phyloP scores from a whole-genome alignment of 2,329 filamentous ascomycete species.

The Chaetomiaceae sp. region DNA sequence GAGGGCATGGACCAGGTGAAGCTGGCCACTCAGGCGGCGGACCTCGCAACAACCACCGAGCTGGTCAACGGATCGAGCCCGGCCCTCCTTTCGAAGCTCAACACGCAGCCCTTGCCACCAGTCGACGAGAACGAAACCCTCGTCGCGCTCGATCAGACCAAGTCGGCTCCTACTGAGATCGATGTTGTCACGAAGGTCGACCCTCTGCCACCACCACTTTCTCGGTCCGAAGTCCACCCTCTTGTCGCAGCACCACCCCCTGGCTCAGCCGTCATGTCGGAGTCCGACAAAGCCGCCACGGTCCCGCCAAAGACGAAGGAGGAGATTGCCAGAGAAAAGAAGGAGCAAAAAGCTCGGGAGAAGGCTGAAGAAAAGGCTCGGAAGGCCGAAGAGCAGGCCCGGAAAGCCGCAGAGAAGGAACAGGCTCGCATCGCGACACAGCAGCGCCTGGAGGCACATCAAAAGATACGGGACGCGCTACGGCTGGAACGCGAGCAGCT shows the following conservation, averaged over 20 bases:
- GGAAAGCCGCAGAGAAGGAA: conserved; percentile 42
- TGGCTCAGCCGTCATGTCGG: conserved; percentile 23
- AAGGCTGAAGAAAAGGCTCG: conserved; percentile 47
- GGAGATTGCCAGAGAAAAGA: conserved; percentile 63
- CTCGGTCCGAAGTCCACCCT: conserved; percentile 26
- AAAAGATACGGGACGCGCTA: conserved; percentile 34
- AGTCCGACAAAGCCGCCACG: conserved; percentile 24
- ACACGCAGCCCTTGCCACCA: conserved; percentile 45
- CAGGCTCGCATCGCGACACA: conserved; percentile 37
- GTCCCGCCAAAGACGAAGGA: conserved; percentile 47
- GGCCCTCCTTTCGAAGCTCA: conserved; percentile 45
- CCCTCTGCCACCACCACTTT: conserved; percentile 23
- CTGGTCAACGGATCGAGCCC: conserved; percentile 41
- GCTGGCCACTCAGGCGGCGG: conserved; percentile 53
- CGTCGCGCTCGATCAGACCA: conserved; percentile 59
- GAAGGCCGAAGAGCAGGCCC: conserved; percentile 45
- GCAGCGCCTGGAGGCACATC: conserved; percentile 35
- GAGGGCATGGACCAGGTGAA: conserved; percentile 65
- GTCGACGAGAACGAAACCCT: conserved; percentile 49
- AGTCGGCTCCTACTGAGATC: conserved; percentile 53
- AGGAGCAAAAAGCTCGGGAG: conserved; percentile 56
- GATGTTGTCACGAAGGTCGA: conserved; percentile 24
- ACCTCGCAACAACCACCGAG: conserved; percentile 46
- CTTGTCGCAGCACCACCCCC: conserved; percentile 32
- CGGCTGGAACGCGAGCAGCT: conserved; percentile 60